Base-by-base conservation (phyloP, 1,284 basidiomycete species). In the Austroboletus olivaceoglutinosus region DNA sequence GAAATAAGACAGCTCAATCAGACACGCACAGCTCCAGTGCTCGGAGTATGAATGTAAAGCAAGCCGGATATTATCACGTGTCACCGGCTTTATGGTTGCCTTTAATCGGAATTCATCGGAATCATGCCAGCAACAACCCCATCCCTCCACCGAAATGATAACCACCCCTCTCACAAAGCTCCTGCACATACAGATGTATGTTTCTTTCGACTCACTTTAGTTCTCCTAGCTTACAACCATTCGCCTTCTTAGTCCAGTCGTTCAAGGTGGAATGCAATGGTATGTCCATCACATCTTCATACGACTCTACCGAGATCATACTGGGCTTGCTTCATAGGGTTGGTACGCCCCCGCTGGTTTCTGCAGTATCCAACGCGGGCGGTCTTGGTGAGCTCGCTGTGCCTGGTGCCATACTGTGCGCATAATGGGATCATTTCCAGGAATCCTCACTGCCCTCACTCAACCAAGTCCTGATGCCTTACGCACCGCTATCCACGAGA, bases 221-320 rank as follows among this genome's bases (percentile, higher is more conserved):
- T 27, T 39, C 36, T 25, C 15, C n/a, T 15, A 15, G 0, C 45
- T 48, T 45, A 50, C 64, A 38, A 56, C 50, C 18, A 29, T 44
- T 53, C 56, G 38, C 41, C 7, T 21, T 27, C 19, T 25, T 39
- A 89, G 86, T 43, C 89, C 85, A 41, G 78, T 89, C 54, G 81
- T 89, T 3, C 89, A 89, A 63, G 89, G 88, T 49, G 89, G 89
- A 25, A 92, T 92, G 89, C 90, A 92, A 81, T 92, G 89, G 88
- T 86, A 71, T 45, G 70, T 1, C 15, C 22, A 12, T 43, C 54
- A 6, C 52, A 56, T 45, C 37, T 48, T 45, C 57, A 16, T 31
- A 58, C 53, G 3, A 12, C 27, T 21, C 13, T 25, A 38, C 27
- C 29, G 29, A 22, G 13, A 27, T 22, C n/a, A 43, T 38, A 34